Conservation (phyloP, 2,329 filamentous ascomycete species). For the Sporothrix inflata region DNA sequence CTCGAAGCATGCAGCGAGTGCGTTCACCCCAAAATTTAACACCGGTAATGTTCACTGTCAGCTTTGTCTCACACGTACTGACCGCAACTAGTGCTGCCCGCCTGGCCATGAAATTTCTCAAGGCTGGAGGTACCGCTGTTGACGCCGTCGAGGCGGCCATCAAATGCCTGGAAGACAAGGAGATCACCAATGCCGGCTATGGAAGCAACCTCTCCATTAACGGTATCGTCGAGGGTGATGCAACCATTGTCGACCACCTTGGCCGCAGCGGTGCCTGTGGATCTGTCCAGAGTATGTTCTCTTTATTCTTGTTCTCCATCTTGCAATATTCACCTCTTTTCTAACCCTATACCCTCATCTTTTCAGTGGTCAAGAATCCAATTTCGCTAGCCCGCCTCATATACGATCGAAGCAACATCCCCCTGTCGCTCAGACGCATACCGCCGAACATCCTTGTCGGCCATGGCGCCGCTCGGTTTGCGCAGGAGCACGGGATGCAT, state of each 20-base stretch:
- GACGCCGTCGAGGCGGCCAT: conserved; percentile 91
- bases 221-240: conserved; percentile 91
- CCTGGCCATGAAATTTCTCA: conserved; percentile 79
- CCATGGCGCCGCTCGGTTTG: conserved; percentile 84
- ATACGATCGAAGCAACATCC: conserved; percentile 73
- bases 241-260: conserved; percentile 86
- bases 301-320: conserved; percentile 33
- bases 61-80: conserved; percentile 1
- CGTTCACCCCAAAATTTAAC: conserved; percentile 43
- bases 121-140: conserved; percentile 75
- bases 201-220: conserved; percentile 93
- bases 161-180: conserved; percentile 84
- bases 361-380: conserved; percentile 86
- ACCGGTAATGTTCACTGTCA: neutral
- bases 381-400: conserved; percentile 84
- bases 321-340: neutral
- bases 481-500: conserved; percentile 73
- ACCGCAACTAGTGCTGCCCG: conserved; percentile 68
- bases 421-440: conserved; percentile 82
- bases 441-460: conserved; percentile 91
- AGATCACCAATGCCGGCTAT: conserved; percentile 95
- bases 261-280: conserved; percentile 93
- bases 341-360: neutral
- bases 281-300: conserved; percentile 73
- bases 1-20: conserved; percentile 87